These are phyloP conservation scores for Rhodosorus marinus DNA, from an alignment of 23 red algal genomes.

Conservation along the genomic window DNA sequence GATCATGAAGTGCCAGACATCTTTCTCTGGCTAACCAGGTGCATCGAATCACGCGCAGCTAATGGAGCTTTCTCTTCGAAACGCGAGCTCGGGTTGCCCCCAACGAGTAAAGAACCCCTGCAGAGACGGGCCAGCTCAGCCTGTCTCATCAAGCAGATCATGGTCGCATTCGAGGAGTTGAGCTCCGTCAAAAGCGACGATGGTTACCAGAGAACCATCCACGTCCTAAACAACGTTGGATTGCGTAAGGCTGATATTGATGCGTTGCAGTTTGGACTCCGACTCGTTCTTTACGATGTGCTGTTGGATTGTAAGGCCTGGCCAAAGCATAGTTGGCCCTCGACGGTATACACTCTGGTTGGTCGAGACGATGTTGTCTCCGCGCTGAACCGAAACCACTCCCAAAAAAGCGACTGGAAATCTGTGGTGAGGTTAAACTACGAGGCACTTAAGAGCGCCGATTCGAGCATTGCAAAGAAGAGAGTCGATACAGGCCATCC, in stretches of 20 bases:
- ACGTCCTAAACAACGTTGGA: too few species aligned
- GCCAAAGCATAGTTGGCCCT: slow-evolving; percentile 14
- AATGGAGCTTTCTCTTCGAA: too few species aligned
- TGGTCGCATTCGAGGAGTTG: too few species aligned
- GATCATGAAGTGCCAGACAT: too few species aligned
- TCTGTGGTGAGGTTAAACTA: not conserved
- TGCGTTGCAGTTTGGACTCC: slow-evolving; percentile 21
- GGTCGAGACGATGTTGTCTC: slow-evolving; percentile 44
- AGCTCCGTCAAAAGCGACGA: too few species aligned
- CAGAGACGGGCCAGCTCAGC: too few species aligned
- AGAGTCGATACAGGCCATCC: not conserved
- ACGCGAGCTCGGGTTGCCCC: too few species aligned
- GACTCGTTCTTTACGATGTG: slow-evolving; percentile 31
- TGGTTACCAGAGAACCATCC: too few species aligned
- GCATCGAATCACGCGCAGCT: too few species aligned
- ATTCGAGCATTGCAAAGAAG: not conserved
- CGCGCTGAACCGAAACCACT: not conserved
- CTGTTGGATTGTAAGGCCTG: slow-evolving; percentile 15
- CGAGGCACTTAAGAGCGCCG: not conserved
- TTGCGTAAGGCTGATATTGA: slow-evolving; percentile 39
- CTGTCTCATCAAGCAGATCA: too few species aligned
- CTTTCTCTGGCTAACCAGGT: too few species aligned
- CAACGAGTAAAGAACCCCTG: too few species aligned
- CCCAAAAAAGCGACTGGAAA: not conserved
- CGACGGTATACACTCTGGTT: slow-evolving; percentile 29